Evolutionary conservation across 179 eudicot species (phyloP), one percentile per base, ranked within the genome.

Genomic region (Amaranthus tricolor): DNA sequence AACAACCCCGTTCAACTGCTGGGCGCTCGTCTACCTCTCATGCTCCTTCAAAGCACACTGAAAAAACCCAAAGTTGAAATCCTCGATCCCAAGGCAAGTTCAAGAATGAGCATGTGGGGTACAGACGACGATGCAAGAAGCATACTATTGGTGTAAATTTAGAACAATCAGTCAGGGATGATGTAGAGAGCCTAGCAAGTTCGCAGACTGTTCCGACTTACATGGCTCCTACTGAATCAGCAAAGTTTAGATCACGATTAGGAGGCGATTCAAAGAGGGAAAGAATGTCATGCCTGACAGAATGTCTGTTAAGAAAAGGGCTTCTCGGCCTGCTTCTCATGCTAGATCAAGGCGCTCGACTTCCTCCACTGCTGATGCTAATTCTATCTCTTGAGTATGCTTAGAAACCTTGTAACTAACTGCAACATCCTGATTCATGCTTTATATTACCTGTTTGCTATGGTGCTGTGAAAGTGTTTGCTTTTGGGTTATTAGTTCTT

Each of bases 131-230:
- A 92, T 31, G 66, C 83, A 1, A 84, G 77, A 69, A 92, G 92
- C 74, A 47, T 76, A 20, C 69, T 68, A 15, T 2, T 31, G 90
- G 97, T 54, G 55, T 81, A 78, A 88, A 80, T 50, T 84, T 92
- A 0, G 90, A 86, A 72, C 82, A 85, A 60, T 31, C 80, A 79
- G 75, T 80, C 84, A 11, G 75, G 90, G 72, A 85, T 93, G 96
- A 91, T 50, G 94, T 87, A 59, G 94, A 94, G 84, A 94, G 97
- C 88, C 77, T 88, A 49, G 91, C 77, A 2, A 89, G 96, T 81
- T 89, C 91, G 2, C 85, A 84, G 3, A 73, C 89, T 5, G 80
- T 90, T 51, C 98, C 98, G 9, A 88, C 92, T 82, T 91, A 89
- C 78, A 93, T 91, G 96, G 89, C 89, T 0, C 76, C 89, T 2